Conservation (phyloP, 192 early-diverging fungal species). For the Funneliformis geosporum region DNA sequence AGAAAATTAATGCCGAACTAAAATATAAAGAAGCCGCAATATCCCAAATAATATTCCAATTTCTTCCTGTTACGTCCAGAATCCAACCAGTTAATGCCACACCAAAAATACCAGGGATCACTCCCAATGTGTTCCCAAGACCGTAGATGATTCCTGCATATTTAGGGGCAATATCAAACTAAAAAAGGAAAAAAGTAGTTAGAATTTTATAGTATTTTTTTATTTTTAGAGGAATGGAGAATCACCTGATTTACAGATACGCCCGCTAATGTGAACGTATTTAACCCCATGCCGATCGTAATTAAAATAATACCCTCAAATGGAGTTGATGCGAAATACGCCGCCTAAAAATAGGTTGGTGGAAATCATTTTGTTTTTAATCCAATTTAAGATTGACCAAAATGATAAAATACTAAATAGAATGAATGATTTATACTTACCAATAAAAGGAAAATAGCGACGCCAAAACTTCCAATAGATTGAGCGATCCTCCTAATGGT, state of each 20-base stretch:
- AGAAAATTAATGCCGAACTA: slow-evolving; percentile 26
- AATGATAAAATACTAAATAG: neutral
- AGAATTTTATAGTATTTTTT: neutral
- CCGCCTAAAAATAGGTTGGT: slow-evolving; percentile 26
- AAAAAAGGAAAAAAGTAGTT: no score
- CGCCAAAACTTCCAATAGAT: slow-evolving; percentile 32
- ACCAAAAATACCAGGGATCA: slow-evolving; percentile 39
- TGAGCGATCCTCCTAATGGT: slow-evolving; percentile 35
- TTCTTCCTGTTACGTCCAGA: slow-evolving; percentile 29
- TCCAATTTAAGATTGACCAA: no score
- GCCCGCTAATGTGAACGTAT: slow-evolving; percentile 38
- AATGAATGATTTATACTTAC: neutral
- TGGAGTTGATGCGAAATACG: slow-evolving; percentile 33
- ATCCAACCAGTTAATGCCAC: slow-evolving; percentile 38
- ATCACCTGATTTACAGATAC: slow-evolving; percentile 37
- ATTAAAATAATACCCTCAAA: slow-evolving; percentile 35
- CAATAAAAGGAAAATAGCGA: slow-evolving; percentile 34
- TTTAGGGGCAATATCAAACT: slow-evolving; percentile 42
- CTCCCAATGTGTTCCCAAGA: slow-evolving; percentile 41
- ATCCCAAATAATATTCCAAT: slow-evolving; percentile 40
- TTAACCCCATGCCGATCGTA: slow-evolving; percentile 40
- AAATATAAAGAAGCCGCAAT: slow-evolving; percentile 34
- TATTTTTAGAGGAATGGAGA: neutral
- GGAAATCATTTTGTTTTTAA: no score
- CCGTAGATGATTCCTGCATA: slow-evolving; percentile 46